phyloP scores from a whole-genome alignment of 2,329 filamentous ascomycete species.

The Bipolaris sorokiniana region DNA sequence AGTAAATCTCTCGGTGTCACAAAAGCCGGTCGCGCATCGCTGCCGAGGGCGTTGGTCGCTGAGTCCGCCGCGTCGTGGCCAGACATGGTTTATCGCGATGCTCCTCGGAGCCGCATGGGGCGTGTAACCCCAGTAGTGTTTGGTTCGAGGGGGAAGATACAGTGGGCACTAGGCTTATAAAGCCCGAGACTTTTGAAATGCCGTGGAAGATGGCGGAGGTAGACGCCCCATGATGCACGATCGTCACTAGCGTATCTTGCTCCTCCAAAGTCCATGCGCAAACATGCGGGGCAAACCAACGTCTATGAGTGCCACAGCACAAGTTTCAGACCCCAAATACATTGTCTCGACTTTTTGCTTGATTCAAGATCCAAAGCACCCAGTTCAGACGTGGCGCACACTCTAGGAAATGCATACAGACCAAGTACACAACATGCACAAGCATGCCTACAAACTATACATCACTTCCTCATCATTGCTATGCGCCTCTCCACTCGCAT shows the following conservation, averaged over 20 bases:
- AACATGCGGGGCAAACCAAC: constrained; percentile 15
- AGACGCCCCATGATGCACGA: constrained; percentile 20
- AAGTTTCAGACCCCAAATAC: not conserved
- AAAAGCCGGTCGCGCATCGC: constrained; percentile 28
- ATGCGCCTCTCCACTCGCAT: constrained; percentile 7
- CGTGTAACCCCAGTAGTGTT: constrained; percentile 15
- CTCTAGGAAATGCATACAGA: constrained; percentile 9
- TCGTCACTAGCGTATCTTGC: constrained; percentile 18
- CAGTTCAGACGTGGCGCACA: constrained; percentile 6
- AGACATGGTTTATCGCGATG: constrained; percentile 47
- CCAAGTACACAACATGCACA: constrained; percentile 3
- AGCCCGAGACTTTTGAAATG: constrained; percentile 17
- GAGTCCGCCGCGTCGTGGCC: constrained; percentile 45
- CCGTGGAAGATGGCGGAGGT: constrained; percentile 16
- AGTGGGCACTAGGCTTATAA: constrained; percentile 12
- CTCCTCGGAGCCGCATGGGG: constrained; percentile 48
- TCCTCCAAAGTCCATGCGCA: constrained; percentile 15
- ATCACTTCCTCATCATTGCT: constrained; percentile 14
- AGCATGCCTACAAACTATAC: constrained; percentile 19
- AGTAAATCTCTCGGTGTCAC: constrained; percentile 32
- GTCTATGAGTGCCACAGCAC: constrained; percentile 5
- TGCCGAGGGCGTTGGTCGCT: constrained; percentile 24
- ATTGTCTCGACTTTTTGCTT: not conserved
- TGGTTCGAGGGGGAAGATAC: constrained; percentile 9
- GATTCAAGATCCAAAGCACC: constrained; percentile 2